phyloP scores from a whole-genome alignment of 352 stramenopile genomes.

The Globisporangium paroecandrum region DNA sequence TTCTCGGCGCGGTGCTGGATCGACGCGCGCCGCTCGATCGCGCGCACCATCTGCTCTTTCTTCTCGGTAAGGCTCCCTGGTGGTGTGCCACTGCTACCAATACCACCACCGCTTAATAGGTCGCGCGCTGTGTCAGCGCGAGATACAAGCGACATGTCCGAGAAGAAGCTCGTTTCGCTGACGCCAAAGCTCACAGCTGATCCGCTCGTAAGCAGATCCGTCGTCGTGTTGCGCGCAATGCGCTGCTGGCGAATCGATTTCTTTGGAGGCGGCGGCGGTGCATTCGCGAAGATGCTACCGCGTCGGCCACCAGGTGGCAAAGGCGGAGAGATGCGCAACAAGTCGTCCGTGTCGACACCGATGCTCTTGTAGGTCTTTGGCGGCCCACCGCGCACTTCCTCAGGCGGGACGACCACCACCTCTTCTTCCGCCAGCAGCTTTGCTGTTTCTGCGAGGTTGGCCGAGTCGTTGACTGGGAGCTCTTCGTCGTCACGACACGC shows the following conservation, averaged over 20 bases:
- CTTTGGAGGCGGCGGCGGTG: conserved; percentile 1
- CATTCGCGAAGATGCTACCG: conserved; percentile 17
- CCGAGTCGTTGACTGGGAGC: not conserved
- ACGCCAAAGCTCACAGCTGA: conserved; percentile 6
- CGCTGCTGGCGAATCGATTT: not conserved
- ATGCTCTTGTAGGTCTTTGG: conserved; percentile 52
- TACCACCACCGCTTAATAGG: not conserved
- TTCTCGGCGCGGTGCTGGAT: conserved; percentile 49
- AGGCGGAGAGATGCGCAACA: conserved; percentile 5
- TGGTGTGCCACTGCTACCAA: not conserved
- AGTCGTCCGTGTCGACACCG: conserved; percentile 34
- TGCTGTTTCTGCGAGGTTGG: not conserved
- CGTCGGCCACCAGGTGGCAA: conserved; percentile 3
- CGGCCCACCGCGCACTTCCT: not conserved
- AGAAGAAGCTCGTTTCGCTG: conserved; percentile 20
- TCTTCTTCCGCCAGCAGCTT: not conserved
- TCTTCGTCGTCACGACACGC: not conserved
- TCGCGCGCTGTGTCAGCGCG: not conserved
- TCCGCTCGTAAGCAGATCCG: not conserved
- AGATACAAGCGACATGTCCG: not conserved
- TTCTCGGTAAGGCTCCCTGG: conserved; percentile 1
- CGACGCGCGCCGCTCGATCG: conserved; percentile 35
- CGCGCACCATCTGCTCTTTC: conserved; percentile 30
- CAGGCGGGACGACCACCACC: not conserved
- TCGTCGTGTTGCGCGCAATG: not conserved